Base-by-base conservation (phyloP, 176 grass and related monocot genomes). In the Secale cereale region DNA sequence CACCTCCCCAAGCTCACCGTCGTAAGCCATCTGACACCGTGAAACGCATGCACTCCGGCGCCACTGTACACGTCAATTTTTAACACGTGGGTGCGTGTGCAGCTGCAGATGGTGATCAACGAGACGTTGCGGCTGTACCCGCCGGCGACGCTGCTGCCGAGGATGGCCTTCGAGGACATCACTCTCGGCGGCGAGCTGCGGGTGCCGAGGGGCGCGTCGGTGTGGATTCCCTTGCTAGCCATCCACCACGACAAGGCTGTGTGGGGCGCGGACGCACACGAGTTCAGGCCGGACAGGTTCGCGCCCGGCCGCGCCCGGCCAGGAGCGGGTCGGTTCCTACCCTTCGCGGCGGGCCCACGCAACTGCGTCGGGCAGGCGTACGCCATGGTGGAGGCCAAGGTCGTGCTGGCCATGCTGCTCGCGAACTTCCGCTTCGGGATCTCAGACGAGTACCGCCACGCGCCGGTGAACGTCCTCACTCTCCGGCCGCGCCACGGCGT, bases 101-200 rank as follows among this genome's bases (percentile, higher is more conserved):
- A 97, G 95, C 92, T 97, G 45, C 91, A 94, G 71, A 98, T 95
- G 95, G 94, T 98, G 85, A 95, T 98, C 69, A 91, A 98, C 64
- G 95, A 98, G 81, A 93, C 95, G 59, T 77, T 98, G 48, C 74
- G 95, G 27, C 86, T 98, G 67, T 98, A 98, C 72, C 95, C 95
- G 7, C 95, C 95, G 75, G 95, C 87, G 84, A 95, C 91, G 56
- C 87, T 98, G 82, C 93, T 98, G 78, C 95, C 95, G 23, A 76
- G 95, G 85, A 98, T 98, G 93, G 93, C 85, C 72, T 98, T 98
- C 86, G 82, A 95, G 79, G 95, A 98, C 87, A 90, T 98, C 39
- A 87, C 83, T 64, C 83, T 98, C 28, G 88, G 91, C 39, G 86
- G 74, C 30, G 83, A 81, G 73, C 91, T 98, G 56, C 85, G 52